Evolutionary conservation across 2,329 filamentous ascomycete species (phyloP).

Genomic region (Teratosphaeria nubilosa): DNA sequence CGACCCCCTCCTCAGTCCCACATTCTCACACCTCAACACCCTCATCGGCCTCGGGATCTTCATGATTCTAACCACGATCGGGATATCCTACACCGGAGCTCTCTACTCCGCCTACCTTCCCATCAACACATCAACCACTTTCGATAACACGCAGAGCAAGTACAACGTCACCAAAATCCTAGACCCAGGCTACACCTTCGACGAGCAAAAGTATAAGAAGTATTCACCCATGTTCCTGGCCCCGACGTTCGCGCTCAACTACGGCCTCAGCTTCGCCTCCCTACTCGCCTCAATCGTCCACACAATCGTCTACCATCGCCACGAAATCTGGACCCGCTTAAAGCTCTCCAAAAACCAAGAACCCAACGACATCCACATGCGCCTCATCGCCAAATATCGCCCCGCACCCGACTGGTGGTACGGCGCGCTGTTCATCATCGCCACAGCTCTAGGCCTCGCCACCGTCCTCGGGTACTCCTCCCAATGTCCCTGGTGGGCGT

Average conservation of each 20-base stretch:
- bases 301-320: constrained; percentile 26
- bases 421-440: constrained; percentile 12
- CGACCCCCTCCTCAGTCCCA: constrained; percentile 44
- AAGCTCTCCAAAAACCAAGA: constrained; percentile 12
- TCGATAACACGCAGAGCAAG: constrained; percentile 69
- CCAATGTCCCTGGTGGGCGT: constrained; percentile 60
- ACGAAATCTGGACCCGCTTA: constrained; percentile 21
- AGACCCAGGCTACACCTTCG: constrained; percentile 28
- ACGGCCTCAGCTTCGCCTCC: constrained; percentile 29
- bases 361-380: constrained; percentile 47
- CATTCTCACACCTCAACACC: constrained; percentile 32
- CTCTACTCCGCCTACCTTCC: constrained; percentile 75
- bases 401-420: constrained; percentile 70
- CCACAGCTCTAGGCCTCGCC: constrained; percentile 16
- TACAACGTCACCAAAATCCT: constrained; percentile 77
- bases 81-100: constrained; percentile 45
- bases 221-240: constrained; percentile 31
- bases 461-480: constrained; percentile 13
- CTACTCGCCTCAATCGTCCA: constrained; percentile 28
- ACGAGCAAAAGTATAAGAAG: constrained; percentile 28
- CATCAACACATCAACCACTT: constrained; percentile 72
- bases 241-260: constrained; percentile 29
- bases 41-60: constrained; percentile 35
- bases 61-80: constrained; percentile 35
- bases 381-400: constrained; percentile 71